Conservation (phyloP, 106 monocot genomes). For the Alisma plantagoaquatica region DNA sequence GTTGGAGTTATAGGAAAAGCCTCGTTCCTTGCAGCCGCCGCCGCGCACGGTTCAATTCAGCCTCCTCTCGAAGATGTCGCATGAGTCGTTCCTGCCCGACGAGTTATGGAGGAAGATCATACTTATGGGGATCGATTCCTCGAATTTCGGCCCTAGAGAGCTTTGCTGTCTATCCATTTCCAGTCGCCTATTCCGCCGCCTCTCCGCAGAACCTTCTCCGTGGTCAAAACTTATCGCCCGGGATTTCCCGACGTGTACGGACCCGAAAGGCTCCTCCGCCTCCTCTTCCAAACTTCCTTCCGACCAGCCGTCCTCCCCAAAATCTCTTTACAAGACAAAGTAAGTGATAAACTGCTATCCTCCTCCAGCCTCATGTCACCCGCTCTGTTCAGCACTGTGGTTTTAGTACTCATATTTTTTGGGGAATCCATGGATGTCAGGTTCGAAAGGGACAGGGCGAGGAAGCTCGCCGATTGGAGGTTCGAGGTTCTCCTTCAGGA, state of each 20-base stretch:
- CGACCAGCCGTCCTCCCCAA: conserved; percentile 14
- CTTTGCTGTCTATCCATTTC: conserved; percentile 71
- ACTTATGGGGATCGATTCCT: conserved; percentile 30
- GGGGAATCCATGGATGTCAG: conserved; percentile 10
- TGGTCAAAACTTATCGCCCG: conserved; percentile 59
- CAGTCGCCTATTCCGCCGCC: conserved; percentile 53
- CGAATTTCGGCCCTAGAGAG: conserved; percentile 41
- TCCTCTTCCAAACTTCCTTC: conserved; percentile 3
- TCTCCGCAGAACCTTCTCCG: conserved; percentile 43
- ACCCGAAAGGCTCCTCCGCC: background rate
- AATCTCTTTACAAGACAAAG: conserved; percentile 66
- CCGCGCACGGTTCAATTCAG: no score
- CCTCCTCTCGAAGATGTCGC: no score
- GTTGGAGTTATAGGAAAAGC: no score
- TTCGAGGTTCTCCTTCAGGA: conserved; percentile 39
- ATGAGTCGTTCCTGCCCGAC: conserved; percentile 66
- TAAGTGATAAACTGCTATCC: conserved; percentile 5
- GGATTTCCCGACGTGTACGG: conserved; percentile 62
- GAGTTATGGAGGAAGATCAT: conserved; percentile 73
- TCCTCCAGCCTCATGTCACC: background rate
- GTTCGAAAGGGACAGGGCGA: conserved; percentile 69
- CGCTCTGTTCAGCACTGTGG: no score
- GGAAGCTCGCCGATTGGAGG: conserved; percentile 34
- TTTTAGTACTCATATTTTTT: background rate
- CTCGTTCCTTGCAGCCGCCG: no score